Conservation (phyloP, 257 asterid species). For the Solanum piurae region DNA sequence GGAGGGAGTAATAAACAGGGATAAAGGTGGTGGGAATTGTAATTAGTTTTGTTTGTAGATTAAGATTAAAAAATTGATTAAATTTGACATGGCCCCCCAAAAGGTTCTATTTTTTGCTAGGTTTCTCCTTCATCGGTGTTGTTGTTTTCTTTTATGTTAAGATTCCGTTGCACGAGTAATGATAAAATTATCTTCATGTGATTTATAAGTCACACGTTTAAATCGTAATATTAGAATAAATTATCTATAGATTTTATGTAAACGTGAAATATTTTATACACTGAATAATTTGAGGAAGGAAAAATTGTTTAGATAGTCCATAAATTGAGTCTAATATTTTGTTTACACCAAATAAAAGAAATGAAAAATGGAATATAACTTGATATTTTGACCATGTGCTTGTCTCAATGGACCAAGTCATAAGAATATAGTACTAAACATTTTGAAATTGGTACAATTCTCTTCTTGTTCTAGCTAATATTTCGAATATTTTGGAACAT, state of each 20-base stretch:
- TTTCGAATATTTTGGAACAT: neutral
- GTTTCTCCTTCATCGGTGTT: neutral
- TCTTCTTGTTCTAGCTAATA: neutral
- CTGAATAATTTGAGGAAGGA: no score
- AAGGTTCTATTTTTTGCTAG: neutral
- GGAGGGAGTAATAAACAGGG: neutral
- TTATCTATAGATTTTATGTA: no score
- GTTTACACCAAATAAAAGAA: neutral
- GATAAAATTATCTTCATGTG: rapidly evolving
- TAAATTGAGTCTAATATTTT: neutral
- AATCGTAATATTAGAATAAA: rapidly evolving
- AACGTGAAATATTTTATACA: rapidly evolving
- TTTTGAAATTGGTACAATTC: neutral
- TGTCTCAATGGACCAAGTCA: neutral
- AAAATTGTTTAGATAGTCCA: neutral
- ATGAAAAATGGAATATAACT: neutral
- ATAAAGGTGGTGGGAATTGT: neutral
- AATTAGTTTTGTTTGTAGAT: neutral
- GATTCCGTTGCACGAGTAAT: rapidly evolving
- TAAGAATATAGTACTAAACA: neutral
- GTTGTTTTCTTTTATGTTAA: neutral
- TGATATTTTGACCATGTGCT: neutral
- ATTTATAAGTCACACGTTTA: rapidly evolving
- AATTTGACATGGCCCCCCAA: neutral
- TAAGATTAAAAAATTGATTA: neutral